Evolutionary conservation across 768 basidiomycete genomes (phyloP), one percentile per base, ranked within the genome.

Genomic region (Auricularia sp.): DNA sequence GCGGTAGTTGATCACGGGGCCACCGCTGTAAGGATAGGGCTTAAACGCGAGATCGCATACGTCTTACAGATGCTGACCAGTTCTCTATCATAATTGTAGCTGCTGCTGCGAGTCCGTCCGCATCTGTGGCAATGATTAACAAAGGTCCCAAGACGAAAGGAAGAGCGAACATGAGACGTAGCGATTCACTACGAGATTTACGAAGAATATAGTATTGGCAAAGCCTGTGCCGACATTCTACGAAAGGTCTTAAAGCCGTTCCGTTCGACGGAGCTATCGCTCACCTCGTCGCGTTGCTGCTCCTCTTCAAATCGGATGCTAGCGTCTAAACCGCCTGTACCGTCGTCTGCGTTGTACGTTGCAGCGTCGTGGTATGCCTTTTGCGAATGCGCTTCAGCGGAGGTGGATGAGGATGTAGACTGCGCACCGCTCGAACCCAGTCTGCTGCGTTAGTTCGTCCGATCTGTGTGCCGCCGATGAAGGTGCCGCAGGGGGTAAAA

Each of bases 301-400:
- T 59, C 56, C 56, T 35, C 47, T 6, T 83, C 82, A 63, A 80
- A 82, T 23, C 73, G 77, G 64, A 83, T 75, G 7, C 80, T 81
- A 23, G 78, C 79, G 65, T 83, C 82, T 62, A 83, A 53, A n/a
- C 82, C 81, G 23, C 81, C 82, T 1, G 75, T 76, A 7, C 80
- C 80, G 12, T 42, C 68, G 76, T 74, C n/a, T 76, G 72, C 35
- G 67, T 82, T 77, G 62, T 80, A 75, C 6, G 81, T 80, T 21
- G 80, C 75, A 74, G 78, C 77, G 70, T 83, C 81, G 68, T 83
- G 81, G 67, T 80, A 83, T 36, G 80, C 77, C 79, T 67, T 68
- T 67, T 74, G 64, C 76, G 75, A 6, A 73, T 75, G 14, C 61
- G 16, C 23, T 12, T 12, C 71, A 67, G 14, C 74, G 74, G 21